Evolutionary conservation across 106 monocot species (phyloP).

Genomic region (Apostasia shenzhenica): DNA sequence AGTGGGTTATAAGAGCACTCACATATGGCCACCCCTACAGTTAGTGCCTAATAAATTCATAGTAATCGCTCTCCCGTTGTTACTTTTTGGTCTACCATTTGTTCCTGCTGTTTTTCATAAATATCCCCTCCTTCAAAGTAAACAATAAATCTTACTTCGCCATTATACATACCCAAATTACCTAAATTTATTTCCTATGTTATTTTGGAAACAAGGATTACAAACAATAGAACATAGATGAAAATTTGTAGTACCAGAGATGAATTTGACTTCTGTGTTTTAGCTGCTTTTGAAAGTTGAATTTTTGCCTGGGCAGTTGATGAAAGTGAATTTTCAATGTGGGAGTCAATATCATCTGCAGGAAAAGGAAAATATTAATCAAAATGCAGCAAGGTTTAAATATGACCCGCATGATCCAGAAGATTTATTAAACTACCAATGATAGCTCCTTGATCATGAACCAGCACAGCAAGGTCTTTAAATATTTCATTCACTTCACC

Average conservation of each 20-base stretch:
- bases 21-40: no score
- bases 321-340: constrained; percentile 47
- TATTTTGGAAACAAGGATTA: no score
- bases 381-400: not conserved
- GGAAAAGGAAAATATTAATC: not conserved
- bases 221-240: not conserved
- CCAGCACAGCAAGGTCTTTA: constrained; percentile 76
- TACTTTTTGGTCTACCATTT: no score
- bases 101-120: no score
- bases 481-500: constrained; percentile 87
- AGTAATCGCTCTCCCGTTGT: no score
- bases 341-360: constrained; percentile 66
- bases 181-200: no score
- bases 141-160: not conserved
- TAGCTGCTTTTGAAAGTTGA: constrained; percentile 65
- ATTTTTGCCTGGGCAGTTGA: constrained; percentile 52
- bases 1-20: no score
- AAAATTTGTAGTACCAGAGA: constrained; percentile 51
- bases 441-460: constrained; percentile 69
- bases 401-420: not conserved
- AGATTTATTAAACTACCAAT: constrained; percentile 34
- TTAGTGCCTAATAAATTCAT: no score
- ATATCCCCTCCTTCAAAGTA: not conserved
- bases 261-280: constrained; percentile 71
- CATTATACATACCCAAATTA: no score